Conservation (phyloP, 192 early-diverging fungal genomes). For the Backusella australiensis region DNA sequence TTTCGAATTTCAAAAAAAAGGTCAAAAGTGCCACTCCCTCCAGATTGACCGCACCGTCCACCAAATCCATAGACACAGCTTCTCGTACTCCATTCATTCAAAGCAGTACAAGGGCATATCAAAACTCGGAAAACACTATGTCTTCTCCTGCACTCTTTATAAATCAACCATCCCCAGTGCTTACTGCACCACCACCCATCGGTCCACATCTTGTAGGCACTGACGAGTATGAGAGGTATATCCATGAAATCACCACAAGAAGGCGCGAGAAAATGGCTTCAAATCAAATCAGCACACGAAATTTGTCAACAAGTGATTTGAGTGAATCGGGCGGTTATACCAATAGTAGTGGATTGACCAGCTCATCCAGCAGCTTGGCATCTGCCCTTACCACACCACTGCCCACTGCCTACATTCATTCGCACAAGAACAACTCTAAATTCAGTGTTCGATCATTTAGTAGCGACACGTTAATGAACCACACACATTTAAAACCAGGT, state of each 20-base stretch:
- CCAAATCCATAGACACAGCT: neutral
- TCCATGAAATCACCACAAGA: neutral
- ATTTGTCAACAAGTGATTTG: neutral
- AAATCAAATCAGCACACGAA: neutral
- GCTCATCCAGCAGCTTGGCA: neutral
- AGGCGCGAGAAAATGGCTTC: neutral
- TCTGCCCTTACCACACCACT: neutral
- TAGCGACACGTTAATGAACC: constrained; percentile 28
- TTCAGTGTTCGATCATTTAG: neutral
- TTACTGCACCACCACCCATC: neutral
- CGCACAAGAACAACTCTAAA: neutral
- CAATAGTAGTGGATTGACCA: neutral
- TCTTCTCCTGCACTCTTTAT: neutral
- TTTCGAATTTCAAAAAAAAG: neutral
- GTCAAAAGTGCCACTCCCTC: neutral
- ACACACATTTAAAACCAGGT: constrained; percentile 56
- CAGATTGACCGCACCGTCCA: neutral
- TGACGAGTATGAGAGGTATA: neutral
- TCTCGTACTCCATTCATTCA: neutral
- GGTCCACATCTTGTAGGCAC: neutral
- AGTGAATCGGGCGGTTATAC: neutral
- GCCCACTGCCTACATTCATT: neutral
- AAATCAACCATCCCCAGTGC: neutral
- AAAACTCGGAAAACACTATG: neutral
- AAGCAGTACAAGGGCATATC: neutral